These are phyloP conservation scores for Protomyces inundatus DNA, from an alignment of 1,139 yeast species.

Conservation along the genomic window DNA sequence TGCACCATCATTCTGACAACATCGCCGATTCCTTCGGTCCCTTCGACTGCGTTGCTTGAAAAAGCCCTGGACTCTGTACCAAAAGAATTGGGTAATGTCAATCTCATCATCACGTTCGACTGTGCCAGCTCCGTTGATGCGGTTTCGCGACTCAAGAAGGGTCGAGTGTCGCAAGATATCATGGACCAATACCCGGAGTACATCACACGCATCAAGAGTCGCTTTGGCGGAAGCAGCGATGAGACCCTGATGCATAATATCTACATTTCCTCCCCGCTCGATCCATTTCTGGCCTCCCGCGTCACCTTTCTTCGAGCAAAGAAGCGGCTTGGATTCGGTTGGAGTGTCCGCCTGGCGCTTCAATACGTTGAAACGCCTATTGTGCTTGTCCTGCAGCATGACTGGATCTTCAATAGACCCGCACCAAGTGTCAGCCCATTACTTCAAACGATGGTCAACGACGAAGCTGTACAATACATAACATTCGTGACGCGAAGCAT, in stretches of 20 bases:
- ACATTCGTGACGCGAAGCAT: slow-evolving; percentile 8
- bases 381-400: slow-evolving; percentile 19
- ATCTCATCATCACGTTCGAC: slow-evolving; percentile 13
- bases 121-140: background rate
- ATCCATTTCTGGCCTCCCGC: background rate
- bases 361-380: background rate
- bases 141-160: slow-evolving; percentile 7
- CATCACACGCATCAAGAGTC: slow-evolving; percentile 7
- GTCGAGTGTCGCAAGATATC: slow-evolving; percentile 5
- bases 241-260: background rate
- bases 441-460: background rate
- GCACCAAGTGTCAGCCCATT: background rate
- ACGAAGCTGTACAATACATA: slow-evolving; percentile 1
- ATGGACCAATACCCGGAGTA: slow-evolving; percentile 7
- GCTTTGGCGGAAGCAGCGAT: background rate
- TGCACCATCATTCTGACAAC: slow-evolving; percentile 15
- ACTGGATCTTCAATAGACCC: slow-evolving; percentile 9
- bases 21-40: slow-evolving; percentile 17
- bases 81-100: background rate
- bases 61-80: slow-evolving; percentile 8
- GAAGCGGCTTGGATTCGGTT: slow-evolving; percentile 11
- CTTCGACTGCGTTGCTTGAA: slow-evolving; percentile 6
- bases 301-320: background rate
- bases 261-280: background rate
- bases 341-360: slow-evolving; percentile 1